Evolutionary conservation across 306 rosid species (phyloP).

Genomic region (Fragaria nilgerrensis): DNA sequence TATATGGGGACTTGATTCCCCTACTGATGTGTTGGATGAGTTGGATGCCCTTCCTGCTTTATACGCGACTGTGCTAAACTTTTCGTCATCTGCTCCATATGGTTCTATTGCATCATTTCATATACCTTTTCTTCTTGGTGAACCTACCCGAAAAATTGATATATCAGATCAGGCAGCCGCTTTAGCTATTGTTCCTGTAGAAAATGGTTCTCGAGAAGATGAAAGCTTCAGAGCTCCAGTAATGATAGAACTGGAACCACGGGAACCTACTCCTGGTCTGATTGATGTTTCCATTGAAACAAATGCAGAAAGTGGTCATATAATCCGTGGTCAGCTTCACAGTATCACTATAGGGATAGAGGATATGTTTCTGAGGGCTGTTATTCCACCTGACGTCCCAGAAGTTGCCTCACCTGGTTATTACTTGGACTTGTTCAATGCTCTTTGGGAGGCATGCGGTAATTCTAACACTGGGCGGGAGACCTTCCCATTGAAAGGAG

Average conservation of each 20-base stretch:
- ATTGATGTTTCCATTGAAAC: slow-evolving; percentile 80
- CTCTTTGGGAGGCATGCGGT: slow-evolving; percentile 97
- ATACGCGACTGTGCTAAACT: slow-evolving; percentile 78
- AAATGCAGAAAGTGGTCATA: slow-evolving; percentile 77
- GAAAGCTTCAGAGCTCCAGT: slow-evolving; percentile 57
- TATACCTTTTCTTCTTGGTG: slow-evolving; percentile 93
- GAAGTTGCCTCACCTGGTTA: slow-evolving; percentile 49
- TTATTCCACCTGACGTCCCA: slow-evolving; percentile 56
- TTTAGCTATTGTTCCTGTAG: slow-evolving; percentile 64
- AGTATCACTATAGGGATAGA: slow-evolving; percentile 81
- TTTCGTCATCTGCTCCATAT: slow-evolving; percentile 85
- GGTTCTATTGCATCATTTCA: slow-evolving; percentile 67
- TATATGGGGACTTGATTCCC: slow-evolving; percentile 45
- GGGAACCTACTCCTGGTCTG: slow-evolving; percentile 89
- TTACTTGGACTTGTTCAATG: slow-evolving; percentile 63
- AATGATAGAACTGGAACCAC: slow-evolving; percentile 78
- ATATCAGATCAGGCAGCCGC: slow-evolving; percentile 45
- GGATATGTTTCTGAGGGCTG: slow-evolving; percentile 89
- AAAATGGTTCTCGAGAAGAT: slow-evolving; percentile 52
- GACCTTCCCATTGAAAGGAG: slow-evolving; percentile 77
- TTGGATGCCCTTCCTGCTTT: slow-evolving; percentile 76
- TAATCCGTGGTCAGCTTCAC: slow-evolving; percentile 77
- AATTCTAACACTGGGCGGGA: slow-evolving; percentile 75
- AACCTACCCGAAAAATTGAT: slow-evolving; percentile 44
- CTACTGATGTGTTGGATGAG: slow-evolving; percentile 45